These are phyloP conservation scores for Podila horticola DNA, from an alignment of 192 early-diverging fungal species.

Conservation along the genomic window DNA sequence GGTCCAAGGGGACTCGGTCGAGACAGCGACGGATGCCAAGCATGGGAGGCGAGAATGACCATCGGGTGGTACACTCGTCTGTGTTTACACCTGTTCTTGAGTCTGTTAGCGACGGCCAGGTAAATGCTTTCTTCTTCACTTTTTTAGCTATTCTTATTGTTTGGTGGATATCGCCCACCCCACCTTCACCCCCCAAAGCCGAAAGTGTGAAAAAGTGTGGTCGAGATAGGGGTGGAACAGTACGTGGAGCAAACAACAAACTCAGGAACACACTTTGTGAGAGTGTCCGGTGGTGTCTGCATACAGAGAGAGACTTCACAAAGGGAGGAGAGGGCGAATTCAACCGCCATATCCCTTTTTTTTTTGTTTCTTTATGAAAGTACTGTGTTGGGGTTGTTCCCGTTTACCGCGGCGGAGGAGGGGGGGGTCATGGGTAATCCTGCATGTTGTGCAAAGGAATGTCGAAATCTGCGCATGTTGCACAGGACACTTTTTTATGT, in stretches of 20 bases:
- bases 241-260: not conserved
- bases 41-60: conserved; percentile 39
- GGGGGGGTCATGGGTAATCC: too few relatives aligned
- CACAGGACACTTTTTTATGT: conserved; percentile 1
- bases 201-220: not conserved
- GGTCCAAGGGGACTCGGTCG: conserved; percentile 7
- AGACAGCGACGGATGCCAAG: conserved; percentile 33
- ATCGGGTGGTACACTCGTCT: conserved; percentile 39
- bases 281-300: too few relatives aligned
- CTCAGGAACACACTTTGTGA: too few relatives aligned
- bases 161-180: not conserved
- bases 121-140: not conserved
- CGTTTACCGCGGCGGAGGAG: too few relatives aligned
- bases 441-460: too few relatives aligned
- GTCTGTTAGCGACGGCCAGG: conserved; percentile 29
- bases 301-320: too few relatives aligned
- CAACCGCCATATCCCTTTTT: too few relatives aligned
- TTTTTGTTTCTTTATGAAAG: too few relatives aligned
- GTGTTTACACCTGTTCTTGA: conserved; percentile 33
- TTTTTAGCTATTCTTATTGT: not conserved
- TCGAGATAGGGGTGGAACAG: not conserved
- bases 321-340: too few relatives aligned
- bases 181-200: not conserved
- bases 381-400: too few relatives aligned
- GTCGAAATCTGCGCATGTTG: too few relatives aligned